These are phyloP conservation scores for Solanum bukasovii DNA, from an alignment of 257 asterid species.

Conservation along the genomic window DNA sequence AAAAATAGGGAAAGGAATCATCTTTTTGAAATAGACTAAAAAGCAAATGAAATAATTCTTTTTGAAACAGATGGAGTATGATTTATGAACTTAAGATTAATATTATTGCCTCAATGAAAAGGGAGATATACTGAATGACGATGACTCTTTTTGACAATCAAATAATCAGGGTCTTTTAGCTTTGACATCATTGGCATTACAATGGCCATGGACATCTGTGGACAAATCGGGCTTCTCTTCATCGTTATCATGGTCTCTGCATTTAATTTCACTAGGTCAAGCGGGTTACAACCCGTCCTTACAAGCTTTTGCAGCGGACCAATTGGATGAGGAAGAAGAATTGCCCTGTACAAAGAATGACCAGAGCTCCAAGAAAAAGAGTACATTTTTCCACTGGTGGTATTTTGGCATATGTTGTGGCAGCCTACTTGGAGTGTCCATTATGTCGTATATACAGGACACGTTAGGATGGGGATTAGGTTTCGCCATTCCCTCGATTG, in stretches of 20 bases:
- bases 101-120: not conserved
- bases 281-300: slow-evolving; percentile 83
- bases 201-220: slow-evolving; percentile 43
- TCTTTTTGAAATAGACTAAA: too few species aligned
- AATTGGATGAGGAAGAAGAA: slow-evolving; percentile 33
- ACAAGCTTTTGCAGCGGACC: slow-evolving; percentile 92
- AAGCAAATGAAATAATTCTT: too few species aligned
- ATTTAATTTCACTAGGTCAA: slow-evolving; percentile 74
- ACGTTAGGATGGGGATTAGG: slow-evolving; percentile 88
- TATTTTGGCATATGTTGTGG: slow-evolving; percentile 86
- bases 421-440: slow-evolving; percentile 64
- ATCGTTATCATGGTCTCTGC: slow-evolving; percentile 49
- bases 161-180: slow-evolving; percentile 59
- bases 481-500: slow-evolving; percentile 62
- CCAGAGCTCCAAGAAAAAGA: slow-evolving; percentile 31
- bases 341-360: slow-evolving; percentile 21
- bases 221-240: slow-evolving; percentile 25
- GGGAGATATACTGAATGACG: not conserved
- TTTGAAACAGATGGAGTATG: not conserved
- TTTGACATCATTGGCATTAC: slow-evolving; percentile 52
- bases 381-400: slow-evolving; percentile 86
- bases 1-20: too few species aligned
- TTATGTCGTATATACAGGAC: slow-evolving; percentile 81
- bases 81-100: not conserved
- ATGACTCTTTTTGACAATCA: not conserved